Base-by-base conservation (phyloP, 1,284 basidiomycete genomes). In the Leccinum huronense region DNA sequence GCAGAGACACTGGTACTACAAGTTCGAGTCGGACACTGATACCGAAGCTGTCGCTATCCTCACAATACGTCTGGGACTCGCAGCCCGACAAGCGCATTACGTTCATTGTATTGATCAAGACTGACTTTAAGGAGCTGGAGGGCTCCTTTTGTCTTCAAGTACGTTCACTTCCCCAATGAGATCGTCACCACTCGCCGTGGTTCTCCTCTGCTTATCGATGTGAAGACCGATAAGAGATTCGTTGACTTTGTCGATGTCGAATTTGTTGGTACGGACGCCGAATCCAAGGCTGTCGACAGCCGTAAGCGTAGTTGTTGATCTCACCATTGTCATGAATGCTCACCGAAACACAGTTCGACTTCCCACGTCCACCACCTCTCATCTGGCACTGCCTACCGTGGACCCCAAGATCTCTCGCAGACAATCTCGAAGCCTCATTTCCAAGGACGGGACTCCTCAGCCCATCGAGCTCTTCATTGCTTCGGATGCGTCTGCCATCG, bases 61-160 rank as follows among this genome's bases (percentile, higher is more conserved):
- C 67, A 89, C 87, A 76, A 83, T 99, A 98, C 80, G 88, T 99
- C 70, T 99, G 92, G 81, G 97, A 99, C 80, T 91, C 91, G 58
- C 93, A 95, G 72, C 89, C 91, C 57, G 89, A 90, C 77, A 95
- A 95, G 82, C 87, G 91, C 68, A 83, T 95, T 71, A 90, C 87
- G 66, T 99, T 99, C 81, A 95, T 93, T 66, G 87, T 90, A 61
- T 86, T 99, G 68, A 83, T 98, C 84, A 98, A 98, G 86, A 87
- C 93, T 53, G 95, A 98, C 60, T 81, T 99, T 75, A 98, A 97
- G 83, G 97, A 99, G 80, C 88, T 99, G 58, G 95, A 99, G 81
- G 97, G 97, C 60, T 98, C 97, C 9, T 99, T 99, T 99, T 78
- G 96, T 98, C 72, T 98, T 99, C 93, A 99, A 98, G 83, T 98